Evolutionary conservation across 768 basidiomycete species (phyloP).

Genomic region (Hygrophoropsis aurantiaca): DNA sequence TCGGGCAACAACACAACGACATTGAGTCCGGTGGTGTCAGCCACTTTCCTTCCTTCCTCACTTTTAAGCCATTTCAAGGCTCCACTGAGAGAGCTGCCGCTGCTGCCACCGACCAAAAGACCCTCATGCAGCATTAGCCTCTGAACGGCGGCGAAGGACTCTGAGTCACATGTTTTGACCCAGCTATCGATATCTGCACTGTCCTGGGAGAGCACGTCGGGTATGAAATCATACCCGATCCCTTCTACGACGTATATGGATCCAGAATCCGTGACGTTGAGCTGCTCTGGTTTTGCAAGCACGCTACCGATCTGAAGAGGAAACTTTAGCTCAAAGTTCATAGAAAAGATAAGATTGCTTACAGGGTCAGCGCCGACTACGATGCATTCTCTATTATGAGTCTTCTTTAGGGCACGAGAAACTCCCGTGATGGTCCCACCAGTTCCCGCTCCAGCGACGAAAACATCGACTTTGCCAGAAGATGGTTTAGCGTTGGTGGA

Average conservation of each 20-base stretch:
- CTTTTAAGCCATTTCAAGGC: constrained; percentile 76
- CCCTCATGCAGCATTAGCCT: constrained; percentile 82
- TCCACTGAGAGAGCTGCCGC: constrained; percentile 82
- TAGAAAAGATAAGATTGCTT: constrained; percentile 23
- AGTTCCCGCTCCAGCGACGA: constrained; percentile 89
- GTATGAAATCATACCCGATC: constrained; percentile 95
- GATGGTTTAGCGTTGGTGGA: constrained; percentile 58
- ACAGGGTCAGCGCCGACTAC: constrained; percentile 94
- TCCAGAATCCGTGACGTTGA: constrained; percentile 57
- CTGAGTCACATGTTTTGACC: constrained; percentile 84
- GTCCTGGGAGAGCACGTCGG: constrained; percentile 77
- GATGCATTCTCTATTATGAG: constrained; percentile 67
- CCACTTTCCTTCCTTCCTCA: constrained; percentile 61
- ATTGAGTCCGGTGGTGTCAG: constrained; percentile 71
- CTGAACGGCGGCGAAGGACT: constrained; percentile 75
- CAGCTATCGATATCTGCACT: constrained; percentile 63
- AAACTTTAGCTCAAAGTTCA: constrained; percentile 6
- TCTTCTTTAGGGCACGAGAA: constrained; percentile 75
- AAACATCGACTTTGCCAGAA: constrained; percentile 73
- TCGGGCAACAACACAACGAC: constrained; percentile 90
- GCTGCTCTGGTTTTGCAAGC: constrained; percentile 66
- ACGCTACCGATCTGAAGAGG: constrained; percentile 77
- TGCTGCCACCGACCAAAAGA: constrained; percentile 90
- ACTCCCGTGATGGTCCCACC: constrained; percentile 94
- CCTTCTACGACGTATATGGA: constrained; percentile 80